phyloP scores from a whole-genome alignment of 768 basidiomycete genomes.

The Xanthoconium stramineum region DNA sequence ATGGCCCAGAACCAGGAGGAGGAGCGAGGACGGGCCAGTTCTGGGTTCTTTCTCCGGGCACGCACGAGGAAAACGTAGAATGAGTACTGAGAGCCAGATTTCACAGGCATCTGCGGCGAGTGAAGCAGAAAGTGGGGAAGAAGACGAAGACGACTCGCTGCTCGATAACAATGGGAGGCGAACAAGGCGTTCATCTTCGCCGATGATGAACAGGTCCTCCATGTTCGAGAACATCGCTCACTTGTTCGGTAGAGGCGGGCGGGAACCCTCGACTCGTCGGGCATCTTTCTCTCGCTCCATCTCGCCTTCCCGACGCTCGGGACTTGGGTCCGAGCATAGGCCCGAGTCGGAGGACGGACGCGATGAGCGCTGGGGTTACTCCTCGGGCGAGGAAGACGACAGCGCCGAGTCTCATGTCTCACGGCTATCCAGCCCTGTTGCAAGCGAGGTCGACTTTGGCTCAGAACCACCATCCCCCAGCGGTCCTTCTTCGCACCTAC shows the following conservation, averaged over 20 bases:
- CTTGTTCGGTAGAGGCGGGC: conserved; percentile 55
- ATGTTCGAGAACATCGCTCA: conserved; percentile 66
- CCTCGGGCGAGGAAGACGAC: conserved; percentile 78
- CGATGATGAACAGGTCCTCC: conserved; percentile 36
- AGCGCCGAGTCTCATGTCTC: conserved; percentile 31
- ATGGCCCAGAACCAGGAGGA: conserved; percentile 47
- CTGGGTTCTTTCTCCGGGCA: conserved; percentile 29
- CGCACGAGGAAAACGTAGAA: conserved; percentile 37
- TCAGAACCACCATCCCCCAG: conserved; percentile 65
- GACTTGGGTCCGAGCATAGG: conserved; percentile 60
- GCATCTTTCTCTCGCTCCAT: conserved; percentile 55
- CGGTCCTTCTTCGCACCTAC: conserved; percentile 45
- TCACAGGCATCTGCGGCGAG: conserved; percentile 42
- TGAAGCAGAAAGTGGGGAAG: conserved; percentile 35
- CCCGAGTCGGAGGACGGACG: conserved; percentile 52
- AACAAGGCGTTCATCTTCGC: conserved; percentile 35
- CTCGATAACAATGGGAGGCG: conserved; percentile 29
- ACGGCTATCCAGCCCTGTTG: conserved; percentile 25
- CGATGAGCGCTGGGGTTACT: conserved; percentile 88
- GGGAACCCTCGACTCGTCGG: conserved; percentile 44
- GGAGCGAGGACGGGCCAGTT: conserved; percentile 42
- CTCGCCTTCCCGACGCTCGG: conserved; percentile 47
- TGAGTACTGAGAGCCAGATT: conserved; percentile 39
- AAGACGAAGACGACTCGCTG: conserved; percentile 34
- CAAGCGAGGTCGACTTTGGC: conserved; percentile 66